phyloP scores from a whole-genome alignment of 805 yeast species.

The Zygoascus flipseniorum region DNA sequence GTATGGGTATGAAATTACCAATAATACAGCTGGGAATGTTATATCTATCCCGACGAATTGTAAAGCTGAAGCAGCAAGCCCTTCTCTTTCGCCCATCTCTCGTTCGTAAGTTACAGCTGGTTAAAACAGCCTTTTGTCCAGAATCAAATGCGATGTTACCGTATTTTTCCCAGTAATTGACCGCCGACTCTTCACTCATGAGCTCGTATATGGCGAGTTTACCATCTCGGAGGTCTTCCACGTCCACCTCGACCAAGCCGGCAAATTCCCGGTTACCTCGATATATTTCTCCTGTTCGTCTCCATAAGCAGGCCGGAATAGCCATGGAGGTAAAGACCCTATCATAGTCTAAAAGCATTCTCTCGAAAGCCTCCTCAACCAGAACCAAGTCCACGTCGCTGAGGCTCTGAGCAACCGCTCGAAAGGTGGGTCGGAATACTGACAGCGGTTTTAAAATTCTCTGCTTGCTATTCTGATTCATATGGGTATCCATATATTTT shows the following conservation, averaged over 20 bases:
- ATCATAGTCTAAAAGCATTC: conserved; percentile 88
- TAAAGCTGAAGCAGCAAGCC: conserved; percentile 89
- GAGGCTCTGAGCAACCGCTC: conserved; percentile 83
- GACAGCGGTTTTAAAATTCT: conserved; percentile 79
- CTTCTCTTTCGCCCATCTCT: conserved; percentile 72
- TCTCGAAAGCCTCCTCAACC: conserved; percentile 89
- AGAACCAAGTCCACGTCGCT: conserved; percentile 85
- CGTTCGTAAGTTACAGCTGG: conserved; percentile 81
- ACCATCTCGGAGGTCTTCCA: conserved; percentile 89
- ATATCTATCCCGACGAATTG: conserved; percentile 84
- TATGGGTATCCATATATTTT: conserved; percentile 84
- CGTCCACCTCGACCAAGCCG: conserved; percentile 76
- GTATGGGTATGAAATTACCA: conserved; percentile 86
- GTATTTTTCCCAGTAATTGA: conserved; percentile 94
- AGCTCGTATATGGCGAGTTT: conserved; percentile 85
- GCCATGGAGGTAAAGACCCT: conserved; percentile 96
- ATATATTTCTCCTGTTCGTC: conserved; percentile 93
- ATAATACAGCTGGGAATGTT: conserved; percentile 94
- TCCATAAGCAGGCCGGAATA: conserved; percentile 94
- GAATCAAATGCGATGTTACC: conserved; percentile 95
- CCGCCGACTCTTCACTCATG: conserved; percentile 94
- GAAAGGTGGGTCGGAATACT: conserved; percentile 82
- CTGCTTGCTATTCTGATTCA: conserved; percentile 76
- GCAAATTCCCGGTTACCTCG: conserved; percentile 96
- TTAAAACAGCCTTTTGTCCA: conserved; percentile 88